Evolutionary conservation across 306 rosid genomes (phyloP).

Genomic region (Cicer yamashitae): DNA sequence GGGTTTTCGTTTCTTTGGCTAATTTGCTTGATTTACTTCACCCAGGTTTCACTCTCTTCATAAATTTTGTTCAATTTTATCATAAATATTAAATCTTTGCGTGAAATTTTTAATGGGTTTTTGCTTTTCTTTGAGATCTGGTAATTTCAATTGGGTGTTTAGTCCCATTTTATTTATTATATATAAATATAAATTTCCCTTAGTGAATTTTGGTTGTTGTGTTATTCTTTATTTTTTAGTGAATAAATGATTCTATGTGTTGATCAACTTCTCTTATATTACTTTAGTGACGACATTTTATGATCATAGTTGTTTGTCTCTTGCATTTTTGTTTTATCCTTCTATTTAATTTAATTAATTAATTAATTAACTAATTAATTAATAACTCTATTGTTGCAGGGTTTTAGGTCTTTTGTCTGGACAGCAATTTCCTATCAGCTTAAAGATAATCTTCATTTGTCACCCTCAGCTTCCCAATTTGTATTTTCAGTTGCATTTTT

Average conservation of each 20-base stretch:
- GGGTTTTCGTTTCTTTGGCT: constrained; percentile 83
- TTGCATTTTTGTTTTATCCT: constrained; percentile 10
- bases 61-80: not conserved
- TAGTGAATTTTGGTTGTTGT: not conserved
- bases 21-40: constrained; percentile 86
- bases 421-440: constrained; percentile 89
- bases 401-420: constrained; percentile 91
- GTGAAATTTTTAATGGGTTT: not conserved
- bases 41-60: constrained; percentile 62
- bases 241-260: not conserved
- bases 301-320: not conserved
- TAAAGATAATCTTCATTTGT: constrained; percentile 72
- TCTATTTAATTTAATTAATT: not conserved
- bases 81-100: not conserved
- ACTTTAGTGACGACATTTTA: constrained; percentile 11
- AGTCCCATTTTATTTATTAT: not conserved
- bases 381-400: constrained; percentile 53
- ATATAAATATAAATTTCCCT: not conserved
- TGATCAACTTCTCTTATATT: constrained; percentile 26
- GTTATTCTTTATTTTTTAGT: not conserved
- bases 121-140: constrained; percentile 39
- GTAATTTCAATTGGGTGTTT: constrained; percentile 31
- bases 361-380: not conserved
- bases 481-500: constrained; percentile 74
- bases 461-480: constrained; percentile 88